Percentiles rank a stretch among this genome's conserved stretches.
These are phyloP conservation scores for Psidium guajava DNA, from an alignment of 345 rosid genomes.

Conservation along the genomic window DNA sequence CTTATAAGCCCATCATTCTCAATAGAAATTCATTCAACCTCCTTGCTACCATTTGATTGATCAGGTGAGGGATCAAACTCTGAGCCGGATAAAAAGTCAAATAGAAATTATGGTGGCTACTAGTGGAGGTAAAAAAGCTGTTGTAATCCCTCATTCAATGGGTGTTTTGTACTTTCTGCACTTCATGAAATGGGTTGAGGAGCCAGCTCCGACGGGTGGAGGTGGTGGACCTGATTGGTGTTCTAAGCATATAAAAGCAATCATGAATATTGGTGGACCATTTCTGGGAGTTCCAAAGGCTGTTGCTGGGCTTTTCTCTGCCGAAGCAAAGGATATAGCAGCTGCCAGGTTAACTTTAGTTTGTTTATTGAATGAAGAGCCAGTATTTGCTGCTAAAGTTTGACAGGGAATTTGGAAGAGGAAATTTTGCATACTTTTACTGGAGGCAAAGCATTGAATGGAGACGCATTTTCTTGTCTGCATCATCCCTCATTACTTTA, in stretches of 20 bases:
- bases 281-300: constrained; percentile 95
- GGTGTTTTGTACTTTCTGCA: constrained; percentile 88
- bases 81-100: constrained; percentile 74
- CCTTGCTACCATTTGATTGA: constrained; percentile 4
- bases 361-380: background rate
- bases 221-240: constrained; percentile 98
- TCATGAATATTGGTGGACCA: constrained; percentile 91
- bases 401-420: background rate
- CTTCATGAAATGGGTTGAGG: constrained; percentile 99
- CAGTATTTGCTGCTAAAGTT: background rate
- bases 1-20: background rate
- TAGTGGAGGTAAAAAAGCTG: constrained; percentile 74
- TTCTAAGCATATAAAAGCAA: constrained; percentile 83
- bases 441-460: background rate
- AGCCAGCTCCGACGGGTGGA: constrained; percentile 96
- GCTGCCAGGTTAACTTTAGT: constrained; percentile 57
- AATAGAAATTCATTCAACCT: background rate
- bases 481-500: background rate
- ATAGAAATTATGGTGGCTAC: constrained; percentile 82
- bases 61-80: constrained; percentile 81
- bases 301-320: constrained; percentile 79
- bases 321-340: constrained; percentile 93
- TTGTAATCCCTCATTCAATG: constrained; percentile 94
- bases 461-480: background rate
- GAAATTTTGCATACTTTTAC: background rate